Conservation (phyloP, 1,284 basidiomycete species). For the Cryptococcus sp. region DNA sequence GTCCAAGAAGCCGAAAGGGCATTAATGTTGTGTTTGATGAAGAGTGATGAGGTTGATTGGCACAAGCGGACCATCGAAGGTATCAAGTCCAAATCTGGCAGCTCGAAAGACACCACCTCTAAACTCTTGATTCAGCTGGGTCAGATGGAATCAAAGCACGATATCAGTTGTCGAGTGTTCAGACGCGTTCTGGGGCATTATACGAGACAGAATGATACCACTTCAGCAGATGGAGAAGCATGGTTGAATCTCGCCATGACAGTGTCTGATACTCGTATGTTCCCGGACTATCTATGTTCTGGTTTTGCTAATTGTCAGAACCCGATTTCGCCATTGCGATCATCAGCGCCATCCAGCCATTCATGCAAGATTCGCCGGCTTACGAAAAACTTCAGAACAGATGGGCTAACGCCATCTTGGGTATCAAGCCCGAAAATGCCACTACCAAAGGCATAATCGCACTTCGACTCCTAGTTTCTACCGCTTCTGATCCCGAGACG, state of each 20-base stretch:
- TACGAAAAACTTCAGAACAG: constrained; percentile 86
- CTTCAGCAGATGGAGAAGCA: constrained; percentile 62
- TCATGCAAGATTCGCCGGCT: constrained; percentile 63
- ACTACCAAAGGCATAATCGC: constrained; percentile 65
- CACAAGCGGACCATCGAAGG: constrained; percentile 52
- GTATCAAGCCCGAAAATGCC: constrained; percentile 61
- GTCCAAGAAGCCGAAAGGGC: constrained; percentile 58
- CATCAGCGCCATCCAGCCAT: constrained; percentile 58
- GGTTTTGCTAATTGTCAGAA: constrained; percentile 50
- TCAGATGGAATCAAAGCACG: constrained; percentile 47
- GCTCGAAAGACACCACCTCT: constrained; percentile 13
- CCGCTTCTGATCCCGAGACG: constrained; percentile 72
- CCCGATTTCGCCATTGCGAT: constrained; percentile 65
- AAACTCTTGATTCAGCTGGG: constrained; percentile 43
- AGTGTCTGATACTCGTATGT: constrained; percentile 59
- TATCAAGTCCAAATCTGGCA: constrained; percentile 18
- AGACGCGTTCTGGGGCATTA: constrained; percentile 59
- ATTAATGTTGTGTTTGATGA: constrained; percentile 62
- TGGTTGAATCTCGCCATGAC: constrained; percentile 65
- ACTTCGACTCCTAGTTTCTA: constrained; percentile 67
- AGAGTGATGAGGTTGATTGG: constrained; percentile 52
- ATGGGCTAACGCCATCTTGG: constrained; percentile 71
- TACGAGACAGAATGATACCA: constrained; percentile 56
- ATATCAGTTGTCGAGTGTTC: constrained; percentile 57
- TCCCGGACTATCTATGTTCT: background rate